These are phyloP conservation scores for Cryphonectria nitschkei DNA, from an alignment of 2,329 filamentous ascomycete species.

Conservation along the genomic window DNA sequence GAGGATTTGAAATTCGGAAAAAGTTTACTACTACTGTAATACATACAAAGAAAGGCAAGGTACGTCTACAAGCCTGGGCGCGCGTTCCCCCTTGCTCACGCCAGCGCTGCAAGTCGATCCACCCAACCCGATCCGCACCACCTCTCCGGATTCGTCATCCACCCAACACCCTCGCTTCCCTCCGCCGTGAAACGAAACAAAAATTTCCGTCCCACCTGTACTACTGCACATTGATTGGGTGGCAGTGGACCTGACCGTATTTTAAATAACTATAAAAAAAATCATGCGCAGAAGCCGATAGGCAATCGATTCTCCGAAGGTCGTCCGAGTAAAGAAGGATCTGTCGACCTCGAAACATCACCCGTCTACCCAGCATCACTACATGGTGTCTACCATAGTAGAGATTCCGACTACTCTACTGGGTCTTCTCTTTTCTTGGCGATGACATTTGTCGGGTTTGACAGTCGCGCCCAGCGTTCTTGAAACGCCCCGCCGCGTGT, in stretches of 20 bases:
- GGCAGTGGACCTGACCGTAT: background rate
- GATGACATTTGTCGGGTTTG: background rate
- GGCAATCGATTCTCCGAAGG: background rate
- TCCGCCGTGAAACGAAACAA: conserved; percentile 18
- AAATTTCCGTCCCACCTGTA: background rate
- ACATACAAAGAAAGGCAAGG: background rate
- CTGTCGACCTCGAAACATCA: background rate
- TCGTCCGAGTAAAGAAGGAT: background rate
- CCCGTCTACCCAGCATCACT: background rate
- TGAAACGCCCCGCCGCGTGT: conserved; percentile 1
- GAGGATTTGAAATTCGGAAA: background rate
- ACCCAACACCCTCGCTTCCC: background rate
- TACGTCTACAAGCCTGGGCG: background rate
- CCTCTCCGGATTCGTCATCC: background rate
- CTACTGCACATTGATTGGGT: background rate
- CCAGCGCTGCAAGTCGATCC: background rate
- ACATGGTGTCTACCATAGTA: too few species aligned
- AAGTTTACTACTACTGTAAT: background rate
- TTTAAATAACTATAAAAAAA: background rate
- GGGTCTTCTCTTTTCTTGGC: background rate
- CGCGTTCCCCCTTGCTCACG: background rate
- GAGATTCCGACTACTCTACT: background rate
- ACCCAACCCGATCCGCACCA: background rate
- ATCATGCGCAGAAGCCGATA: background rate
- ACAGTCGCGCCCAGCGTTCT: background rate